Percentiles rank a stretch among this genome's conserved stretches.
phyloP scores from a whole-genome alignment of 2,329 filamentous ascomycete genomes.

The Xylaria sp. region DNA sequence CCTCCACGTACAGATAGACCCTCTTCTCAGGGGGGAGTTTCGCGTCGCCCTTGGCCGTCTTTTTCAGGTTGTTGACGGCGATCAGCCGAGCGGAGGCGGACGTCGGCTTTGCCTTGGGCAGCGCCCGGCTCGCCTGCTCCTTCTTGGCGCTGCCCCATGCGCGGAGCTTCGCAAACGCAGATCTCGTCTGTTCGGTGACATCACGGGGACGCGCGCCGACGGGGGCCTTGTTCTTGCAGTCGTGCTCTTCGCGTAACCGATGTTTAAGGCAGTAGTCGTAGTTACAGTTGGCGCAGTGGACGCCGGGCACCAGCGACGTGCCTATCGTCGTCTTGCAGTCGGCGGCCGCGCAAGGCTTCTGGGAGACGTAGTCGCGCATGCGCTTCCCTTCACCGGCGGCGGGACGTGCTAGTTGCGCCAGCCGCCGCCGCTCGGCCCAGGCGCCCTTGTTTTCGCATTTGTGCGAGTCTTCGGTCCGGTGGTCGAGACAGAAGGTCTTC shows the following conservation, averaged over 20 bases:
- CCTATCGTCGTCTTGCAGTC: conserved; percentile 77
- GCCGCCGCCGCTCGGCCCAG: conserved; percentile 69
- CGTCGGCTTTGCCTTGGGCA: conserved; percentile 72
- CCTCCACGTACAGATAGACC: conserved; percentile 92
- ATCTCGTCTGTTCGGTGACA: conserved; percentile 72
- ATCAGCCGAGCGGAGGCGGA: conserved; percentile 72
- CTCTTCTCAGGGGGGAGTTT: conserved; percentile 84
- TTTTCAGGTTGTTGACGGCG: conserved; percentile 83
- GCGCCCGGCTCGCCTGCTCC: conserved; percentile 66
- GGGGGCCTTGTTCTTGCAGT: conserved; percentile 80
- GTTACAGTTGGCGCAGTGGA: conserved; percentile 78
- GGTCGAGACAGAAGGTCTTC: conserved; percentile 90
- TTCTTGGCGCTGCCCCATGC: conserved; percentile 84
- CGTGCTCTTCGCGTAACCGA: conserved; percentile 81
- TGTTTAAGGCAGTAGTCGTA: conserved; percentile 82
- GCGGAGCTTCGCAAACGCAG: conserved; percentile 80
- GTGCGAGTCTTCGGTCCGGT: conserved; percentile 87
- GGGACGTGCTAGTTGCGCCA: conserved; percentile 64
- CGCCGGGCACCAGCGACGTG: conserved; percentile 73
- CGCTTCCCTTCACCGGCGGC: conserved; percentile 65
- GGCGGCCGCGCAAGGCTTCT: conserved; percentile 75
- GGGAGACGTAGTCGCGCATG: conserved; percentile 64
- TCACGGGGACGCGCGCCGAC: conserved; percentile 61
- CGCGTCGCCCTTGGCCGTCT: conserved; percentile 87
- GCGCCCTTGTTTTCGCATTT: conserved; percentile 70